phyloP scores from a whole-genome alignment of 2,329 filamentous ascomycete genomes.

The Fusarium agapanthi region DNA sequence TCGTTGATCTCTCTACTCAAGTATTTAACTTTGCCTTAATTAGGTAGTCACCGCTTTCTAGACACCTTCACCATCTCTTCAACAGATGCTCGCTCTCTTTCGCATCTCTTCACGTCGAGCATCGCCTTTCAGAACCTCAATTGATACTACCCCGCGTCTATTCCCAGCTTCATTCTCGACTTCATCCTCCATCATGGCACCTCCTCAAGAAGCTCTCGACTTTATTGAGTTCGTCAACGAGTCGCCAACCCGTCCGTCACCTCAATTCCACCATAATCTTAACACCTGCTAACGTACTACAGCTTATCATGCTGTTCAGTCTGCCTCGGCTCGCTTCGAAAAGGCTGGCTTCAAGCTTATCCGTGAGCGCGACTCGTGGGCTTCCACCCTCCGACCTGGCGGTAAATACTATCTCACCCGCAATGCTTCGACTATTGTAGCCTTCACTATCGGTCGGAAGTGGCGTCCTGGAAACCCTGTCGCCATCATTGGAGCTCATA shows the following conservation, averaged over 20 bases:
- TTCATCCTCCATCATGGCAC: conserved; percentile 56
- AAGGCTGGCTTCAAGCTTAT: conserved; percentile 88
- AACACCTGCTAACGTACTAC: conserved; percentile 31
- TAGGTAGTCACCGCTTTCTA: conserved; percentile 14
- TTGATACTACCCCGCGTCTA: conserved; percentile 5
- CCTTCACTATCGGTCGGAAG: conserved; percentile 88
- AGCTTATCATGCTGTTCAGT: conserved; percentile 95
- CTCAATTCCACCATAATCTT: background rate
- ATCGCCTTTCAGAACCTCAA: conserved; percentile 13
- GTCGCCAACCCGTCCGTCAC: conserved; percentile 83
- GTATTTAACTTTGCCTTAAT: background rate
- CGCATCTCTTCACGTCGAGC: conserved; percentile 26
- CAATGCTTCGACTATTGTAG: conserved; percentile 90
- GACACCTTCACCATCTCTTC: conserved; percentile 5
- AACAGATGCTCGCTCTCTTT: conserved; percentile 34
- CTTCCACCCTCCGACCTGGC: conserved; percentile 78
- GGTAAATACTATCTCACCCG: conserved; percentile 97
- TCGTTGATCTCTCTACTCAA: conserved; percentile 10
- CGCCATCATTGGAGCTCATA: conserved; percentile 94
- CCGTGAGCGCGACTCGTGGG: conserved; percentile 91
- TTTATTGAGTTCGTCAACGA: conserved; percentile 94
- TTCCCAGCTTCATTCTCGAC: conserved; percentile 41
- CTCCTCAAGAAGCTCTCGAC: conserved; percentile 72
- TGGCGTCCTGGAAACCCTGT: conserved; percentile 94
- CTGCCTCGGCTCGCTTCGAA: conserved; percentile 77